These are phyloP conservation scores for Coemansia sp. DNA, from an alignment of 192 early-diverging fungal genomes.

Conservation along the genomic window DNA sequence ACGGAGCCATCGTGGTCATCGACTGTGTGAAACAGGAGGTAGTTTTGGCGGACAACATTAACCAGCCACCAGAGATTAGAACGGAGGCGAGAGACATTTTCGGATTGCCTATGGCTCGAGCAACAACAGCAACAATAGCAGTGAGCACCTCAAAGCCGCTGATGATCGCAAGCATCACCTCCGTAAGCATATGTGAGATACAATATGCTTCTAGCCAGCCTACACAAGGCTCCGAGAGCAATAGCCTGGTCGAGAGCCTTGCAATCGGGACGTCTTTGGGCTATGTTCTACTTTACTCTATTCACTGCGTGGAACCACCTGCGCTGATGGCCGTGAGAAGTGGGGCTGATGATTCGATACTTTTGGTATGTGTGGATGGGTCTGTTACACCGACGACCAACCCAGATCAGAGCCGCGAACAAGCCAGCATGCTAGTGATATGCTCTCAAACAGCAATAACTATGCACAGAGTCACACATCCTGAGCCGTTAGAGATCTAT, in stretches of 20 bases:
- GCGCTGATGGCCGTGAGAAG: neutral
- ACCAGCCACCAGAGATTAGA: conserved; percentile 12
- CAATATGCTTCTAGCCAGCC: neutral
- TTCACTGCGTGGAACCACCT: conserved; percentile 2
- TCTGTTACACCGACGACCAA: too few relatives aligned
- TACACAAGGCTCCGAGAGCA: neutral
- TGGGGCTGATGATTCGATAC: neutral
- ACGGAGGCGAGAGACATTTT: conserved; percentile 14
- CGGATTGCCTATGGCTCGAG: neutral
- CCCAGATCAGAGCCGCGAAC: neutral
- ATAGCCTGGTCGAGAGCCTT: neutral
- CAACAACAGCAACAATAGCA: neutral
- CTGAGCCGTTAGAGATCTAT: conserved; percentile 12
- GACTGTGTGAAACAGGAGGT: conserved; percentile 28
- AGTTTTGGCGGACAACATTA: conserved; percentile 42
- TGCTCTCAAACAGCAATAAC: conserved; percentile 13
- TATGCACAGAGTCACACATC: conserved; percentile 2
- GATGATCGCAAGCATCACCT: neutral
- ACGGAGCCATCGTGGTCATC: conserved; percentile 38
- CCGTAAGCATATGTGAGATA: neutral
- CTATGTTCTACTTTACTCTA: conserved; percentile 18
- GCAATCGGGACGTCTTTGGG: conserved; percentile 32
- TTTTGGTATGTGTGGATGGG: neutral
- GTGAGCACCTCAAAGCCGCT: neutral
- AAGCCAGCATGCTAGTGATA: conserved; percentile 5